A percentile compares a stretch with the other conserved stretches of the same genome.
These are phyloP conservation scores for Cubamyces sp. DNA, from an alignment of 768 basidiomycete genomes.

Conservation along the genomic window DNA sequence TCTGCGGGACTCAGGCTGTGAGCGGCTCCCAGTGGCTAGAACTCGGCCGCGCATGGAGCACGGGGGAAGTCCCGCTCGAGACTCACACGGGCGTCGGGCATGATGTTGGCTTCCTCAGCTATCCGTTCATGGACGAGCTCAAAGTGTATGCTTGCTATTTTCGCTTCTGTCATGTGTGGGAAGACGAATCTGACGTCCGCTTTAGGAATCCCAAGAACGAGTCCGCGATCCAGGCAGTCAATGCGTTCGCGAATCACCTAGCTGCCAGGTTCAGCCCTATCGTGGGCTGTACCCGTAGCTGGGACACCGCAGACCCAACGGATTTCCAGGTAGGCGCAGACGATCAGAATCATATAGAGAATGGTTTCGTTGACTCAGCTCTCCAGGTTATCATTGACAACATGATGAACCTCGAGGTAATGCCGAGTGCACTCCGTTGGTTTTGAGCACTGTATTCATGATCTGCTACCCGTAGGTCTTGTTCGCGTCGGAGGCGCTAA, in stretches of 20 bases:
- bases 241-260: slow-evolving; percentile 58
- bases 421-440: background rate
- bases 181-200: background rate
- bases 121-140: slow-evolving; percentile 67
- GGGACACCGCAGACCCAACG: slow-evolving; percentile 61
- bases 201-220: slow-evolving; percentile 59
- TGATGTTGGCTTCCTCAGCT: slow-evolving; percentile 74
- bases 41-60: slow-evolving; percentile 54
- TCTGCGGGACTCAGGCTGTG: slow-evolving; percentile 47
- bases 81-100: slow-evolving; percentile 55
- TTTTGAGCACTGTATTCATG: background rate
- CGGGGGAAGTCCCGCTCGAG: slow-evolving; percentile 55
- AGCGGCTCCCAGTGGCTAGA: slow-evolving; percentile 61
- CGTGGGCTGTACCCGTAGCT: slow-evolving; percentile 74
- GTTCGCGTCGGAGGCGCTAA: slow-evolving; percentile 60
- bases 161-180: background rate
- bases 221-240: slow-evolving; percentile 58
- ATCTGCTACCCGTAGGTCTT: slow-evolving; percentile 40
- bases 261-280: slow-evolving; percentile 59
- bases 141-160: slow-evolving; percentile 47
- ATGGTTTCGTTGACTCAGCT: background rate
- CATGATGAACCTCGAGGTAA: slow-evolving; percentile 75
- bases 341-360: background rate
- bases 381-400: slow-evolving; percentile 73
- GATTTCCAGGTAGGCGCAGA: slow-evolving; percentile 53